These are phyloP conservation scores for Pogostemon cablin DNA, from an alignment of 257 asterid genomes.

Conservation along the genomic window DNA sequence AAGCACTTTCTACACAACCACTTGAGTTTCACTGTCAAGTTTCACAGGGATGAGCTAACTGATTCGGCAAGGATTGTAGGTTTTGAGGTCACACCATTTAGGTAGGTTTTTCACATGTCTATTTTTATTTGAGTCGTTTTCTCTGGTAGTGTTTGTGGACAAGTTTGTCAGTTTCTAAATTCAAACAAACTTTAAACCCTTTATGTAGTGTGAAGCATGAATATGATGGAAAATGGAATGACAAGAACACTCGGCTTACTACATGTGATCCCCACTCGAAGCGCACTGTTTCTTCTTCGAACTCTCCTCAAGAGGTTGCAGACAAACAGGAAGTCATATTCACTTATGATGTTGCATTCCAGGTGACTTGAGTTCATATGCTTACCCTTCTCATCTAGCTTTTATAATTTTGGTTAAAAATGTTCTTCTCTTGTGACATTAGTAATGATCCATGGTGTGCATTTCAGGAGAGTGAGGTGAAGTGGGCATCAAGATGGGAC, in stretches of 20 bases:
- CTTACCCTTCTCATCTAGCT: not conserved
- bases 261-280: slow-evolving; percentile 73
- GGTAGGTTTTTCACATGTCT: slow-evolving; percentile 43
- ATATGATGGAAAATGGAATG: slow-evolving; percentile 58
- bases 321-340: slow-evolving; percentile 67
- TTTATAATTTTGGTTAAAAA: not conserved
- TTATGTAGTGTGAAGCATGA: slow-evolving; percentile 65
- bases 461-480: slow-evolving; percentile 75
- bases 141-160: slow-evolving; percentile 14
- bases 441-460: slow-evolving; percentile 17
- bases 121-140: not conserved
- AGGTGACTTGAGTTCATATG: slow-evolving; percentile 39
- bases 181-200: slow-evolving; percentile 17
- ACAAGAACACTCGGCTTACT: slow-evolving; percentile 46
- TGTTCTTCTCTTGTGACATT: not conserved
- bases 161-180: slow-evolving; percentile 1
- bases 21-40: slow-evolving; percentile 70
- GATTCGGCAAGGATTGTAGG: slow-evolving; percentile 77
- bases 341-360: slow-evolving; percentile 69
- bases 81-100: slow-evolving; percentile 72
- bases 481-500: slow-evolving; percentile 94
- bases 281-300: slow-evolving; percentile 52
- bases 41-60: slow-evolving; percentile 66
- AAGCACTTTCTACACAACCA: slow-evolving; percentile 69
- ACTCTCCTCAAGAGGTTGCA: slow-evolving; percentile 74